Conservation (phyloP, 345 rosid genomes). For the Eucalyptus cloeziana region DNA sequence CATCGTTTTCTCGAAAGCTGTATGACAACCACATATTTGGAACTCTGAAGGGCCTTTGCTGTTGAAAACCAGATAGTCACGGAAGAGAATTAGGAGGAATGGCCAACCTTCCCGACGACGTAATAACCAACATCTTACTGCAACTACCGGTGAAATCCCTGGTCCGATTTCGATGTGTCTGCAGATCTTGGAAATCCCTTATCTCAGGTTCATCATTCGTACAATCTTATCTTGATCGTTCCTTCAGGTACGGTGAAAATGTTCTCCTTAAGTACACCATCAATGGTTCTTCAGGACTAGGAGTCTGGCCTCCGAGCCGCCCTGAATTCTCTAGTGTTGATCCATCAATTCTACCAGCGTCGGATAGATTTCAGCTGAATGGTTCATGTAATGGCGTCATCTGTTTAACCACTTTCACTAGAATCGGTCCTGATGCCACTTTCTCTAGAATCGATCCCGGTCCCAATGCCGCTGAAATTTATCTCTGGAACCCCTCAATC, state of each 20-base stretch:
- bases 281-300: not conserved
- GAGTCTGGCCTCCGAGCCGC: not conserved
- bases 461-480: not conserved
- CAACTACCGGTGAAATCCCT: not conserved
- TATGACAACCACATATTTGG: not conserved
- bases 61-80: not conserved
- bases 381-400: not conserved
- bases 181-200: not conserved
- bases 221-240: not conserved
- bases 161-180: not conserved
- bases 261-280: not conserved
- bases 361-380: not conserved
- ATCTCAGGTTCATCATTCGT: not conserved
- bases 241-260: not conserved
- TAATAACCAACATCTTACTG: not conserved
- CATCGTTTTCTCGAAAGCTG: not conserved
- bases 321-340: not conserved
- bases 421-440: not conserved
- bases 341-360: not conserved
- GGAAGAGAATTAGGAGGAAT: not conserved
- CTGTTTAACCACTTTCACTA: not conserved
- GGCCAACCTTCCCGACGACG: not conserved
- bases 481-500: not conserved
- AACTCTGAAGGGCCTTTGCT: not conserved
- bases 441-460: not conserved